Base-by-base conservation (phyloP, 345 rosid genomes). In the Lepidium aucheri region DNA sequence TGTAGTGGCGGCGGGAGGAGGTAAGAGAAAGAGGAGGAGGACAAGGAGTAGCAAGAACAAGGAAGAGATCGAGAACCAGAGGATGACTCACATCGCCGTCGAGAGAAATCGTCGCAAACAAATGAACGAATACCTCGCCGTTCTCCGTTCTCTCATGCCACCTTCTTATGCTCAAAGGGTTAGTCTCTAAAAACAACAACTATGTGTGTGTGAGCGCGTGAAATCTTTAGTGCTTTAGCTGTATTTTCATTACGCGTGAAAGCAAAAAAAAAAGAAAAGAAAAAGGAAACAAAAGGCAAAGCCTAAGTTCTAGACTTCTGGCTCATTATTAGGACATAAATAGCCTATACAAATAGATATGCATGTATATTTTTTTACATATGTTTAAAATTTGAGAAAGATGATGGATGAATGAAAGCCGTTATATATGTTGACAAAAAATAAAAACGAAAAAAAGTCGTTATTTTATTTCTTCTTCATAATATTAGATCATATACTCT, bases 101-200 rank as follows among this genome's bases (percentile, higher is more conserved):
- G 98, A 91, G 80, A 85, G 98, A 40, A 91, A 91, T 81, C 96
- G 98, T 53, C 87, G 98, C 67, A 91, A 89, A 75, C 96, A 84
- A 68, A 91, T 91, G 98, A 91, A 91, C 28, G 92, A 91, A 74
- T 91, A 86, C 80, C 83, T 91, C 20, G 71, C 86, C 51, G 86
- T 76, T 33, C 91, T 91, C 44, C 84, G 96, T 46, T 84, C 98
- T 53, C 74, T 91, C 65, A 89, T 91, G 95, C 98, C 98, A n/a
- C 77, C 95, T 57, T 79, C 90, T 56, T 89, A 91, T 78, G 86
- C 88, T 63, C 98, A 91, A 77, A 83, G 95, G 95, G 98, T 89
- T 60, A 67, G 77, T 68, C 74, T 74, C 51, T 61, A 53, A 51
- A 64, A 40, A 72, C 52, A 47, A 12, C 4, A 55, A 4, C 1